Percentiles rank a stretch among this genome's conserved stretches.
phyloP scores from a whole-genome alignment of 2,329 filamentous ascomycete species.

The Stemphylium vesicarium region DNA sequence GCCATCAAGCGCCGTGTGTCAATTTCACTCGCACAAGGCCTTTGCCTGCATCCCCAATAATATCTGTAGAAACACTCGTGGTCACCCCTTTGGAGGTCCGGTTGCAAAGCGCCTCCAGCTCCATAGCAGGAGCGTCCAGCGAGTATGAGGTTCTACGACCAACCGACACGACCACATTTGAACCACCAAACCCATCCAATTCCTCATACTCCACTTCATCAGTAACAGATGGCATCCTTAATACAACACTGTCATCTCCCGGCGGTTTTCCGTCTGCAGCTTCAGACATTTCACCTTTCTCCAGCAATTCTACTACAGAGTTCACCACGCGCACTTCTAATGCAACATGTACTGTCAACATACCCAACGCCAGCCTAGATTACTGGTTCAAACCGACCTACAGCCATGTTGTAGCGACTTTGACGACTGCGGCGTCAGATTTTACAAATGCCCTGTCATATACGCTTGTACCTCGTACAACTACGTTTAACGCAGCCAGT shows the following conservation, averaged over 20 bases:
- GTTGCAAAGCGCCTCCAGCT: conserved; percentile 3
- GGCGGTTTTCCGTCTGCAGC: conserved; percentile 1
- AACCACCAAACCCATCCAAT: conserved; percentile 2
- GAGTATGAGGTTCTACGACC: conserved; percentile 17
- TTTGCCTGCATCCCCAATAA: conserved; percentile 10
- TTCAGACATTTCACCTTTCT: background rate
- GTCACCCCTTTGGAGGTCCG: background rate
- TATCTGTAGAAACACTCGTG: background rate
- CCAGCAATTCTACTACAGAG: background rate
- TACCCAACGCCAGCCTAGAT: conserved; percentile 41
- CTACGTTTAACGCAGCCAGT: conserved; percentile 35
- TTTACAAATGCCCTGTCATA: conserved; percentile 24
- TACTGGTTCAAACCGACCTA: conserved; percentile 45
- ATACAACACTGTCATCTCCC: conserved; percentile 1
- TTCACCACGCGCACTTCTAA: conserved; percentile 17
- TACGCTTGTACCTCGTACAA: conserved; percentile 29
- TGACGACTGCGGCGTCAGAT: conserved; percentile 25
- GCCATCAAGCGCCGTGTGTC: conserved; percentile 36
- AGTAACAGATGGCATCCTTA: background rate
- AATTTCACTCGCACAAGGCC: conserved; percentile 32
- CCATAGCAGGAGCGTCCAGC: conserved; percentile 5
- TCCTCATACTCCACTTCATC: conserved; percentile 2
- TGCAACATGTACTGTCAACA: conserved; percentile 42
- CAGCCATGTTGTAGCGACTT: conserved; percentile 25
- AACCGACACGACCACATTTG: conserved; percentile 10